These are phyloP conservation scores for Rhodotorula sp. DNA, from an alignment of 1,284 basidiomycete genomes.

Conservation along the genomic window DNA sequence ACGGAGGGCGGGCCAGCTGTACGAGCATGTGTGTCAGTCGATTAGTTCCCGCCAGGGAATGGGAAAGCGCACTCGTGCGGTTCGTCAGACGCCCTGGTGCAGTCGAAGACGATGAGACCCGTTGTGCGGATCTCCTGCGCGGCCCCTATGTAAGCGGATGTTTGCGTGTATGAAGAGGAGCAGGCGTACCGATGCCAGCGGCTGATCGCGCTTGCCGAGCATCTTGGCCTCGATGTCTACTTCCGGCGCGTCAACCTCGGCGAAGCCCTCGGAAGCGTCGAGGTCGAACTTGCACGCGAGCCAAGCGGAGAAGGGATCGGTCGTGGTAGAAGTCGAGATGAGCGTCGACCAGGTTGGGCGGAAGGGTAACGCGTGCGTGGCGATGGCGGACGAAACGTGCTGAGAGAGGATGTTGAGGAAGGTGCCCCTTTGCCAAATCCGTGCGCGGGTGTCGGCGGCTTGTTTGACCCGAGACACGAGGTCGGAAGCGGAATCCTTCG, in stretches of 20 bases:
- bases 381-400: constrained; percentile 1
- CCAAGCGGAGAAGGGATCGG: constrained; percentile 25
- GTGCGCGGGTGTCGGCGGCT: constrained; percentile 23
- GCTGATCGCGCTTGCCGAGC: not conserved
- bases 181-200: not conserved
- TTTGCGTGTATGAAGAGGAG: too few relatives aligned
- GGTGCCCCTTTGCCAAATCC: constrained; percentile 27
- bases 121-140: constrained; percentile 12
- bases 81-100: not conserved
- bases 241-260: not conserved
- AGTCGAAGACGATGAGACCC: constrained; percentile 34
- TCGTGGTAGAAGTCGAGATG: not conserved
- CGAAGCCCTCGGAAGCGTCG: not conserved
- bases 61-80: constrained; percentile 5
- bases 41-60: not conserved
- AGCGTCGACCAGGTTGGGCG: constrained; percentile 17
- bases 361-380: not conserved
- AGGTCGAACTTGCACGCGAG: constrained; percentile 38
- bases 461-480: not conserved
- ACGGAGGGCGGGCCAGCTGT: constrained; percentile 19
- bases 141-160: not conserved
- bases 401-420: constrained; percentile 25
- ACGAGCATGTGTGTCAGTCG: not conserved
- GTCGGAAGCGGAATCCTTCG: not conserved
- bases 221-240: constrained; percentile 21